Evolutionary conservation across 2,329 filamentous ascomycete genomes (phyloP).

Genomic region (Gremmenia infestans): DNA sequence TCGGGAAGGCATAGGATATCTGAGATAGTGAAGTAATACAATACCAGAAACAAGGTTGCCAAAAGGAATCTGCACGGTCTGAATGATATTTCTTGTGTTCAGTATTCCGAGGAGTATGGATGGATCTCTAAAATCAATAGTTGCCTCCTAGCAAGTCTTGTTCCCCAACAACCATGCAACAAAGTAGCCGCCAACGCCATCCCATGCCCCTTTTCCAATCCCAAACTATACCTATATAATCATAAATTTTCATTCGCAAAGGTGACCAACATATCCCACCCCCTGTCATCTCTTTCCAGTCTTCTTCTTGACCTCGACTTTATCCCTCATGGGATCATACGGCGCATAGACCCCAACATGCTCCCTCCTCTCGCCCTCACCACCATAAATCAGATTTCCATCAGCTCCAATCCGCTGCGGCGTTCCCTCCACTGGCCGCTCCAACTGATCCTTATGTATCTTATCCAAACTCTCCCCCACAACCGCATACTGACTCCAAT

Average conservation of each 20-base stretch:
- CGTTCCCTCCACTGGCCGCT: slow-evolving; percentile 53
- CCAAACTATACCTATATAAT: neutral
- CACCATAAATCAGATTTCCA: slow-evolving; percentile 46
- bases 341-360: slow-evolving; percentile 52
- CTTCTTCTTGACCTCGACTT: slow-evolving; percentile 33
- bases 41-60: neutral
- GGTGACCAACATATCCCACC: neutral
- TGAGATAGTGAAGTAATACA: neutral
- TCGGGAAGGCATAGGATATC: slow-evolving; percentile 27
- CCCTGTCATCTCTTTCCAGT: slow-evolving; percentile 18
- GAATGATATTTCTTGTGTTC: neutral
- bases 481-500: slow-evolving; percentile 94
- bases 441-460: slow-evolving; percentile 74
- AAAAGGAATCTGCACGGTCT: neutral
- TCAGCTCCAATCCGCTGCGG: slow-evolving; percentile 39
- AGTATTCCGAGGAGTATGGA: neutral
- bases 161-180: neutral
- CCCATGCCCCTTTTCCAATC: neutral
- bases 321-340: slow-evolving; percentile 50
- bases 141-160: neutral
- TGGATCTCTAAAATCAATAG: neutral
- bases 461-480: slow-evolving; percentile 79
- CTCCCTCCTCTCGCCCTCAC: slow-evolving; percentile 34
- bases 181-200: slow-evolving; percentile 3
- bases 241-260: neutral